Base-by-base conservation (phyloP, 257 asterid species). In the Fraxinus quadrangulata region DNA sequence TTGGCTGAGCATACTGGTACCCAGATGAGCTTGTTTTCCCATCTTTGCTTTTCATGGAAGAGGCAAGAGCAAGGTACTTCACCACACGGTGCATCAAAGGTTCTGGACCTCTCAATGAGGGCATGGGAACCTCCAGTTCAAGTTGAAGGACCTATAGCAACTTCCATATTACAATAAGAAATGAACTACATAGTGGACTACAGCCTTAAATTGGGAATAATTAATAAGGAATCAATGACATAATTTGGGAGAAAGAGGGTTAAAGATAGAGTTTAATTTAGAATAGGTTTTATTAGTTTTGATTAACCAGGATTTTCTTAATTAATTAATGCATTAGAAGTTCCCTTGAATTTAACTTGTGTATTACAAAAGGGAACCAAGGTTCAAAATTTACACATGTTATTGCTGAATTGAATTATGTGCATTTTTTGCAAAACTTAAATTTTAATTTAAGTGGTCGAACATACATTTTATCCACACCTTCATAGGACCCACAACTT, bases 21-120 rank as follows among this genome's bases (percentile, higher is more conserved):
- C 80, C 85, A 8, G 86, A 79, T 73, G 84, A 45, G 63, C 83
- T 80, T 73, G 84, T 74, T 83, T 89, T 91, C 82, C 92, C 97
- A 75, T 91, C 93, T 83, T 89, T 93, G 77, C 78, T 72, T 73
- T 79, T 89, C 87, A 83, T 84, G 73, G 99, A 89, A 66, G 97
- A 91, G 73, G 98, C 89, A 76, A 95, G 92, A 4, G 97, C 96
- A 30, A 95, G 86, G 85, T 93, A 93, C 87, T 91, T 93, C 87
- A 93, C 91, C 93, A 93, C 86, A 47, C 96, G 94, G 83, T 95
- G 97, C 88, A 95, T 83, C 80, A 93, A 81, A 36, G 97, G 97
- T 86, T 95, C 99, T 26, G 94, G 84, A 47, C 93, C 93, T 84
- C 91, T 96, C 73, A 92, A 75, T 76, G 93, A 67, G 36, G 89